Evolutionary conservation across 148 eudicot genomes (phyloP).

Genomic region (Chenopodium formosanum): DNA sequence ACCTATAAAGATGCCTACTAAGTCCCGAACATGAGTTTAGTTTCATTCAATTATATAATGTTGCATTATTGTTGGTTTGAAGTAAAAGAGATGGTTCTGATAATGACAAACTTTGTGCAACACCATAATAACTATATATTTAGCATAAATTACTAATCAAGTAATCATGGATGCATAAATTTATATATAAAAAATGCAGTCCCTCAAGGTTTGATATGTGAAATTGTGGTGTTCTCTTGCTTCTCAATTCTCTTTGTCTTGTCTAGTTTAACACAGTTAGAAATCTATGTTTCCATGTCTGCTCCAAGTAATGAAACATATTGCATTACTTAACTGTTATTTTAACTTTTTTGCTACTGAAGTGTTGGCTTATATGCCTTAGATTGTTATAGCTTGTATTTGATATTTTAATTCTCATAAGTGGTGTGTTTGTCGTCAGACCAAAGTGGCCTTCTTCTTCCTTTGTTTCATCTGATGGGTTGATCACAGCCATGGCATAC

Average conservation of each 20-base stretch:
- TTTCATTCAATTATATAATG: no score
- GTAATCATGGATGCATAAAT: not conserved
- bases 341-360: not conserved
- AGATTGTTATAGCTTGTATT: not conserved
- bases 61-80: no score
- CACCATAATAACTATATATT: no score
- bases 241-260: not conserved
- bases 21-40: no score
- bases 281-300: not conserved
- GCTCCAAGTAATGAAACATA: not conserved
- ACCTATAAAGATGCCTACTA: no score
- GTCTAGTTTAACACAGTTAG: not conserved
- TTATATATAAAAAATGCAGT: no score
- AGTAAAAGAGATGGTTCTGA: no score
- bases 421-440: constrained; percentile 46
- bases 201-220: not conserved
- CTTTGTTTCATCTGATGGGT: constrained; percentile 87
- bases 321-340: not conserved
- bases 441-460: constrained; percentile 99
- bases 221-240: not conserved
- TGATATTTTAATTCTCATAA: constrained; percentile 10
- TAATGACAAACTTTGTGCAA: no score
- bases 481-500: constrained; percentile 97
- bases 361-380: not conserved
- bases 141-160: no score